Evolutionary conservation across 2,329 filamentous ascomycete species (phyloP).

Genomic region (Exserohilum turcica): DNA sequence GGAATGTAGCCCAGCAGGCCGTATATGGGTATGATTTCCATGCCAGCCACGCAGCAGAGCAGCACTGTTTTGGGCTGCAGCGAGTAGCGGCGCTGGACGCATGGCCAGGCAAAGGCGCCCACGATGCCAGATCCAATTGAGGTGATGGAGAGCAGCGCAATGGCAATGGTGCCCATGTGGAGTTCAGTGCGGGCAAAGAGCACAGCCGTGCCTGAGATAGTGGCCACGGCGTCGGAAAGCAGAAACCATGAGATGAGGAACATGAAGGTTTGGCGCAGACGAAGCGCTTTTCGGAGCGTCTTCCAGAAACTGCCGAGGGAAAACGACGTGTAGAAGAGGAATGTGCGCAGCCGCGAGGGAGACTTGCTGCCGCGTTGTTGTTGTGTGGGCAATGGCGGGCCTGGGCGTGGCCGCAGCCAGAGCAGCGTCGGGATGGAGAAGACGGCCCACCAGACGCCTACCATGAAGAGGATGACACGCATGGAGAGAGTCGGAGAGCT

Average conservation of each 20-base stretch:
- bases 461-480: conserved; percentile 77
- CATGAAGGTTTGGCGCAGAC: conserved; percentile 71
- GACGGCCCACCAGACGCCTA: conserved; percentile 85
- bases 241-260: conserved; percentile 89
- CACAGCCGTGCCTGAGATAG: conserved; percentile 90
- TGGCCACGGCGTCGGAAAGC: conserved; percentile 88
- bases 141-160: conserved; percentile 88
- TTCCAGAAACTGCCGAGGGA: conserved; percentile 82
- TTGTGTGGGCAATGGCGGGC: conserved; percentile 68
- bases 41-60: conserved; percentile 79
- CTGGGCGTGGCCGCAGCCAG: conserved; percentile 83
- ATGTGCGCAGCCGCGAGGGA: conserved; percentile 25
- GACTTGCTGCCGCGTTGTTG: conserved; percentile 9
- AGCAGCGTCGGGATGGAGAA: conserved; percentile 84
- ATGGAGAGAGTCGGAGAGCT: conserved; percentile 80
- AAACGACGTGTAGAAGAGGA: conserved; percentile 72
- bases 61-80: conserved; percentile 81
- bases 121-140: conserved; percentile 82
- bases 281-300: conserved; percentile 73
- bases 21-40: conserved; percentile 89
- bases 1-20: conserved; percentile 84
- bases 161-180: conserved; percentile 81
- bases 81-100: conserved; percentile 68
- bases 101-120: conserved; percentile 86
- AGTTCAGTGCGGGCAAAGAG: conserved; percentile 91